phyloP scores from a whole-genome alignment of 352 stramenopile species.

The Globisporangium rhizosaccharum region DNA sequence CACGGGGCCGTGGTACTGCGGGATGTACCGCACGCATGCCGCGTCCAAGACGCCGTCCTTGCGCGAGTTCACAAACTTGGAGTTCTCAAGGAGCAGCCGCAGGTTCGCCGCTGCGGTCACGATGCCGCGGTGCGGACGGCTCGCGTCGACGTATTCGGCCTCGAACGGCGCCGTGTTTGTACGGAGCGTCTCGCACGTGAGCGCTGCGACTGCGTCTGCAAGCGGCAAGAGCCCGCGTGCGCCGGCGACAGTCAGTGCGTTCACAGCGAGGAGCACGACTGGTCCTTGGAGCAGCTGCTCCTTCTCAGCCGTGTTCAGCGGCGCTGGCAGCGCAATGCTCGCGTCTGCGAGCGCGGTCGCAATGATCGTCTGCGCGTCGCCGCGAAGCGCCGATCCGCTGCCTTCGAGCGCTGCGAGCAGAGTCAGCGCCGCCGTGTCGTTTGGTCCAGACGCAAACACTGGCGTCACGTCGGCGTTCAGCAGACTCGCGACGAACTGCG shows the following conservation, averaged over 20 bases:
- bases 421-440: slow-evolving; percentile 19
- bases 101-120: slow-evolving; percentile 79
- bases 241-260: slow-evolving; percentile 48
- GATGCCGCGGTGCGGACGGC: slow-evolving; percentile 83
- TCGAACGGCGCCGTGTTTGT: slow-evolving; percentile 74
- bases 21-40: slow-evolving; percentile 54
- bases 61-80: slow-evolving; percentile 69
- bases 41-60: slow-evolving; percentile 28
- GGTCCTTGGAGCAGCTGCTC: slow-evolving; percentile 29
- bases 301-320: slow-evolving; percentile 36
- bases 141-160: slow-evolving; percentile 74
- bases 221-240: slow-evolving; percentile 61
- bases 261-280: slow-evolving; percentile 43
- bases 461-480: slow-evolving; percentile 60
- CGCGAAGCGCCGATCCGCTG: slow-evolving; percentile 19
- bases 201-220: slow-evolving; percentile 67
- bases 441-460: slow-evolving; percentile 18
- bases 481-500: slow-evolving; percentile 40
- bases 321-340: slow-evolving; percentile 28
- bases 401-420: slow-evolving; percentile 27
- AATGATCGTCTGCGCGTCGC: slow-evolving; percentile 10
- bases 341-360: slow-evolving; percentile 19
- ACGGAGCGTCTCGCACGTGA: slow-evolving; percentile 77
- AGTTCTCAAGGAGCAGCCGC: slow-evolving; percentile 86
- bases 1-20: slow-evolving; percentile 79